These are phyloP conservation scores for Candida freyschussii DNA, from an alignment of 1,139 yeast species.

Conservation along the genomic window DNA sequence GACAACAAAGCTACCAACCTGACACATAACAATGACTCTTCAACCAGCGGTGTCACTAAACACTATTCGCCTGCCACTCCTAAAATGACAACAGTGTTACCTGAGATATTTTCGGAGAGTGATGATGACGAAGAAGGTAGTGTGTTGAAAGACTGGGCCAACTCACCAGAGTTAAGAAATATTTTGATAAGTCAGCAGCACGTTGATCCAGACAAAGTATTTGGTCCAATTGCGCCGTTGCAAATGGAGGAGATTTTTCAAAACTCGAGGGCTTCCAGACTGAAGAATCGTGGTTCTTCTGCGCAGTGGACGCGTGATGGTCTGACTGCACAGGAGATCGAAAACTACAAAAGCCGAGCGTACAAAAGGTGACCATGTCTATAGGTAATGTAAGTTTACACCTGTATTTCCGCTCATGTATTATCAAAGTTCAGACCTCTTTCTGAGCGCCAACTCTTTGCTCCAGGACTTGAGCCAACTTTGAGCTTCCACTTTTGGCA, in stretches of 20 bases:
- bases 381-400: constrained; percentile 1
- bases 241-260: constrained; percentile 68
- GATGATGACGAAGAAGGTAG: constrained; percentile 52
- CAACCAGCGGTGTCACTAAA: constrained; percentile 7
- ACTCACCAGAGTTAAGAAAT: constrained; percentile 53
- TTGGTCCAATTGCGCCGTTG: constrained; percentile 73
- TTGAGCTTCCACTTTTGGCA: constrained; percentile 65
- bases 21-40: constrained; percentile 11
- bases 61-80: constrained; percentile 22
- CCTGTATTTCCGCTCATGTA: too few species aligned
- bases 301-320: constrained; percentile 48
- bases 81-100: constrained; percentile 28
- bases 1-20: constrained; percentile 17
- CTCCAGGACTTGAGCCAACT: constrained; percentile 67
- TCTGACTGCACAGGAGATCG: constrained; percentile 43
- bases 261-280: constrained; percentile 36
- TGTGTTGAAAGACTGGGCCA: constrained; percentile 68
- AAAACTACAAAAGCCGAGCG: constrained; percentile 40
- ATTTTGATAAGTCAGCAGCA: constrained; percentile 52
- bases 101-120: constrained; percentile 46
- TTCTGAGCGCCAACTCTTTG: constrained; percentile 57
- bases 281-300: constrained; percentile 58
- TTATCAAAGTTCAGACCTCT: too few species aligned
- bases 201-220: constrained; percentile 66
- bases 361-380: constrained; percentile 7